phyloP scores from a whole-genome alignment of 371 early-diverging fungal species.

The Apophysomyces trapeziformis region DNA sequence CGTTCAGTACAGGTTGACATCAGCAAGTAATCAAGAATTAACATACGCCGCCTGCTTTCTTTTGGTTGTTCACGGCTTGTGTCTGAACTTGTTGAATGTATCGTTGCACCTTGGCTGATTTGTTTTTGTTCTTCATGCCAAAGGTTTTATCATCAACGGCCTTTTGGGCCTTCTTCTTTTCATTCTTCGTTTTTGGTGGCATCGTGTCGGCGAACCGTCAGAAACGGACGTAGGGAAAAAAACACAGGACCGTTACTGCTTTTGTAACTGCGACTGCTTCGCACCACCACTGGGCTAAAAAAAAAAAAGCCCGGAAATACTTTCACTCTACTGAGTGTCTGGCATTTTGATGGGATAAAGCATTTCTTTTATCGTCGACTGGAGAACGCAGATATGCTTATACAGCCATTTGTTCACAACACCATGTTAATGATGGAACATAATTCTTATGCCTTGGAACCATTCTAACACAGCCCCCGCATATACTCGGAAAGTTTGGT shows the following conservation, averaged over 20 bases:
- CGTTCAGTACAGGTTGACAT: background rate
- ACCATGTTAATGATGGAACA: too few species aligned
- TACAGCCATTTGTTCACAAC: too few species aligned
- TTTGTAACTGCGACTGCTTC: too few species aligned
- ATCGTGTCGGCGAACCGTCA: constrained; percentile 44
- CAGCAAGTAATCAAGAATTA: background rate
- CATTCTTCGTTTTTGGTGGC: constrained; percentile 82
- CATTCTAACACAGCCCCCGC: too few species aligned
- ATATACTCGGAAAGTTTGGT: too few species aligned
- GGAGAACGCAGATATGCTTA: too few species aligned
- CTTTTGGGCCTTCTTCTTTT: constrained; percentile 76
- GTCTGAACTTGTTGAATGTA: constrained; percentile 91
- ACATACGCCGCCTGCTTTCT: constrained; percentile 10
- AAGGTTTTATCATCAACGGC: constrained; percentile 96
- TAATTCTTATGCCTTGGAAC: too few species aligned
- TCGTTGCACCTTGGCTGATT: constrained; percentile 83
- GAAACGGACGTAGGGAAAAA: background rate
- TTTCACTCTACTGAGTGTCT: too few species aligned
- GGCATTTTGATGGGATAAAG: too few species aligned
- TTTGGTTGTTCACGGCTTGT: constrained; percentile 73
- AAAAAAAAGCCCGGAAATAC: too few species aligned
- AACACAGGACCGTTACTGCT: background rate
- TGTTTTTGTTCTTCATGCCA: constrained; percentile 98
- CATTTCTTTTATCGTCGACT: too few species aligned
- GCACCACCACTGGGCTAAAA: too few species aligned